Conservation (phyloP, 169 alveolate species). For the Babesia sp. region DNA sequence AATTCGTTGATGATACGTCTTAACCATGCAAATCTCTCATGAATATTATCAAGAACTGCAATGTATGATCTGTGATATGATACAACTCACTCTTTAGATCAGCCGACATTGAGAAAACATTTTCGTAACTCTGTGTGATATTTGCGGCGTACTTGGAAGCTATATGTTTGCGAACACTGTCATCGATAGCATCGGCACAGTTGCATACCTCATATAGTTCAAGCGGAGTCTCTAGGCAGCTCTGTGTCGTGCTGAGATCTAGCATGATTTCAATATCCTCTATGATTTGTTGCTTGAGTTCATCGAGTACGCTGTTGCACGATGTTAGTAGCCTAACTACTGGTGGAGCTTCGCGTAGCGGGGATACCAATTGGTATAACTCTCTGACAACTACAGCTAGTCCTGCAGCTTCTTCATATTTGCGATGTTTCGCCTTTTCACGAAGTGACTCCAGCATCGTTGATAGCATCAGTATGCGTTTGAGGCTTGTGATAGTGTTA, state of each 20-base stretch:
- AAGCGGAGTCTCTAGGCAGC: slow-evolving; percentile 7
- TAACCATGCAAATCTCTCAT: slow-evolving; percentile 61
- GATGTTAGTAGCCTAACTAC: slow-evolving; percentile 37
- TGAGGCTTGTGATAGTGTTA: slow-evolving; percentile 48
- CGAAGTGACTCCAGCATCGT: slow-evolving; percentile 52
- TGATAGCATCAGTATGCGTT: slow-evolving; percentile 53
- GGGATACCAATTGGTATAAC: slow-evolving; percentile 30
- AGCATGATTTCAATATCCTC: slow-evolving; percentile 57
- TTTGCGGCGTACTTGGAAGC: slow-evolving; percentile 32
- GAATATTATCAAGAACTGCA: slow-evolving; percentile 41
- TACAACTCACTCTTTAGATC: slow-evolving; percentile 55
- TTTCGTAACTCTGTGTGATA: slow-evolving; percentile 40
- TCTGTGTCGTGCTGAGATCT: slow-evolving; percentile 22
- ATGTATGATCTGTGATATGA: neutral
- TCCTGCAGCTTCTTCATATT: slow-evolving; percentile 50
- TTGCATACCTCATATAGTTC: slow-evolving; percentile 48
- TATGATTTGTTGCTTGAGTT: slow-evolving; percentile 50
- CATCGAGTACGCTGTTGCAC: slow-evolving; percentile 33
- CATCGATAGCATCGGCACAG: slow-evolving; percentile 57
- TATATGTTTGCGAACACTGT: slow-evolving; percentile 39
- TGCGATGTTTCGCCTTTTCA: slow-evolving; percentile 41
- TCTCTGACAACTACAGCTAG: slow-evolving; percentile 46
- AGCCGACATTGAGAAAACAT: slow-evolving; percentile 20
- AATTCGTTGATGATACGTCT: slow-evolving; percentile 54
- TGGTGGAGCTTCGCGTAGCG: slow-evolving; percentile 55